phyloP scores from a whole-genome alignment of 164 flowering plant species.

The Echeveria elegans region DNA sequence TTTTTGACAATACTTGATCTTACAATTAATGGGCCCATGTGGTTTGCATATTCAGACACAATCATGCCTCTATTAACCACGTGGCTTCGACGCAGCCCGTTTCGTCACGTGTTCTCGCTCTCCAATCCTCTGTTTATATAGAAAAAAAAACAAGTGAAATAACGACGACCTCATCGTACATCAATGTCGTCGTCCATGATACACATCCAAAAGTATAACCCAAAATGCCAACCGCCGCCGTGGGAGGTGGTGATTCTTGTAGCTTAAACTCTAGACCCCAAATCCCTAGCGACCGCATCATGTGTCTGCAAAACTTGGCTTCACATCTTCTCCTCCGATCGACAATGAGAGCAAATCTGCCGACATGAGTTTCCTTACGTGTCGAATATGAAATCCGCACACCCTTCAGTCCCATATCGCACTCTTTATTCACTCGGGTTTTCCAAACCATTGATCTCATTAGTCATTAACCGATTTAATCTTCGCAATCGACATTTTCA shows the following conservation, averaged over 20 bases:
- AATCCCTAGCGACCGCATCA: not conserved
- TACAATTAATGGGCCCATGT: too few relatives aligned
- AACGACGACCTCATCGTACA: not conserved
- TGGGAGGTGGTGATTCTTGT: not conserved
- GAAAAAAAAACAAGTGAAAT: not conserved
- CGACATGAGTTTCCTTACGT: not conserved
- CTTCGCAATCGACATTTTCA: not conserved
- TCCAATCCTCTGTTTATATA: not conserved
- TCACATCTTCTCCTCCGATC: not conserved
- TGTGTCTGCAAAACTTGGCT: not conserved
- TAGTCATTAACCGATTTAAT: not conserved
- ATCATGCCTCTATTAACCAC: not conserved
- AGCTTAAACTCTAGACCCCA: not conserved
- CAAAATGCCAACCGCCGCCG: not conserved
- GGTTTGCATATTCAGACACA: too few relatives aligned
- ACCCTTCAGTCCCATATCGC: not conserved
- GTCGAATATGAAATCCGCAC: not conserved
- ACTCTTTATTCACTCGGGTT: slow-evolving; percentile 7
- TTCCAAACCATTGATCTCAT: not conserved
- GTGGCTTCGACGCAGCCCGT: not conserved
- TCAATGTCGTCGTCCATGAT: not conserved
- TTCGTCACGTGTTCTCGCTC: not conserved
- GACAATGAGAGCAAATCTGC: not conserved
- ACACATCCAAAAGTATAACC: too few relatives aligned
- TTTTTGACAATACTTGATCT: too few relatives aligned